Evolutionary conservation across 305 asterid species (phyloP), one percentile per base, ranked within the genome.

Genomic region (Fraxinus paxiana): DNA sequence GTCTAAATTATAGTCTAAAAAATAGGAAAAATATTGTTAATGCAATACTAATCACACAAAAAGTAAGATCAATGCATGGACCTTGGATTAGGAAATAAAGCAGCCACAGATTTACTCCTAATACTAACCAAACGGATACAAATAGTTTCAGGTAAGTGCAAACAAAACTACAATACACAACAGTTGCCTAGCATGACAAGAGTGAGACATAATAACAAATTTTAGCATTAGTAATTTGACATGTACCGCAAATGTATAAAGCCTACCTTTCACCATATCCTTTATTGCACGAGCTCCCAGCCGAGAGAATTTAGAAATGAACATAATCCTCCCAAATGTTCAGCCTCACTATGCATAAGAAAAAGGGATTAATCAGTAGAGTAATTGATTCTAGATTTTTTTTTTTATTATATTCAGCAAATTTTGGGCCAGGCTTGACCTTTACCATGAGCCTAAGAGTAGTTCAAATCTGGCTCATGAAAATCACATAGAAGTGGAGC

Each of bases 321-420:
- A 89, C 94, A 91, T 91, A 86, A 80, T 89, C 88, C 77, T 79
- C 77, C 77, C 81, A 87, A 88, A 87, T 83, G 85, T 51, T 70
- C 82, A 82, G 37, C 78, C 78, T 67, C 77, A 24, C 15, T 83
- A 80, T 30, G 18, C 20, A 15, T 26, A 81, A 72, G 54, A 67
- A 81, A 33, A 73, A 77, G 76, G 17, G 35, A 43, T 43, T 12
- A 12, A n/a, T 43, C 54, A 43, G 5, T 12, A 43, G 17, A 12
- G 54, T 43, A 43, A 43, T 12, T 12, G 54, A 43, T 43, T 43
- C 5, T 43, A 43, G 54, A 43, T 30, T 30, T 30, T 38, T 43
- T 43, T 41, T 43, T 13, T 12, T 4, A 43, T 43, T 38, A 38
- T 38, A 38, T 43, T 43, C 54, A 43, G n/a, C 54, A 43, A 43